These are phyloP conservation scores for Nannizziopsis barbatae DNA, from an alignment of 2,329 filamentous ascomycete genomes.

Conservation along the genomic window DNA sequence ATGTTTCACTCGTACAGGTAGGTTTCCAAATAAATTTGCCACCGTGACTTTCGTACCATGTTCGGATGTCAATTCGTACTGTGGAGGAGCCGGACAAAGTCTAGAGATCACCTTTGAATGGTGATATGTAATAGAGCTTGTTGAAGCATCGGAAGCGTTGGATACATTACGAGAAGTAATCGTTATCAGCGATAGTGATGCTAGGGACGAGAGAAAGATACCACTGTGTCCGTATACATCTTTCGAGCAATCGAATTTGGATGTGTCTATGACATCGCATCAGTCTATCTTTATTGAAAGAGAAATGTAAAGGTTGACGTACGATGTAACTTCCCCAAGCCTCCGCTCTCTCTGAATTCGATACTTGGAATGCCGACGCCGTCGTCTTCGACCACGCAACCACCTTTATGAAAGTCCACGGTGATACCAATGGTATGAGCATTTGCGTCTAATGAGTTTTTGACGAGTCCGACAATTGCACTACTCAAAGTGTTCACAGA, in stretches of 20 bases:
- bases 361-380: conserved; percentile 61
- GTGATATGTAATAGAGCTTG: conserved; percentile 56
- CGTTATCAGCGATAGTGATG: conserved; percentile 62
- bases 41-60: conserved; percentile 69
- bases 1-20: conserved; percentile 83
- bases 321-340: conserved; percentile 65
- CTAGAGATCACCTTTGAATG: conserved; percentile 56
- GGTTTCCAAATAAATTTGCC: conserved; percentile 72
- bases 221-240: conserved; percentile 57
- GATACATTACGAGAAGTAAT: conserved; percentile 57
- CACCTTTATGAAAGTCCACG: conserved; percentile 64
- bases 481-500: conserved; percentile 61
- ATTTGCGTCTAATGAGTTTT: conserved; percentile 74
- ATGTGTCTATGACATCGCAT: conserved; percentile 53
- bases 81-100: conserved; percentile 48
- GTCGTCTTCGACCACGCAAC: conserved; percentile 73
- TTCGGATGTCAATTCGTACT: conserved; percentile 46
- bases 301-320: conserved; percentile 24
- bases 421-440: conserved; percentile 58
- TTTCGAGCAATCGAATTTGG: conserved; percentile 47
- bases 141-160: conserved; percentile 38
- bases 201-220: conserved; percentile 65
- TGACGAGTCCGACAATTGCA: conserved; percentile 60
- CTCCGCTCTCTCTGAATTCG: conserved; percentile 62
- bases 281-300: conserved; percentile 10